A percentile compares a stretch with the other conserved stretches of the same genome.
Conservation (phyloP, 352 stramenopile species). For the Globisporangium heterothallicum region DNA sequence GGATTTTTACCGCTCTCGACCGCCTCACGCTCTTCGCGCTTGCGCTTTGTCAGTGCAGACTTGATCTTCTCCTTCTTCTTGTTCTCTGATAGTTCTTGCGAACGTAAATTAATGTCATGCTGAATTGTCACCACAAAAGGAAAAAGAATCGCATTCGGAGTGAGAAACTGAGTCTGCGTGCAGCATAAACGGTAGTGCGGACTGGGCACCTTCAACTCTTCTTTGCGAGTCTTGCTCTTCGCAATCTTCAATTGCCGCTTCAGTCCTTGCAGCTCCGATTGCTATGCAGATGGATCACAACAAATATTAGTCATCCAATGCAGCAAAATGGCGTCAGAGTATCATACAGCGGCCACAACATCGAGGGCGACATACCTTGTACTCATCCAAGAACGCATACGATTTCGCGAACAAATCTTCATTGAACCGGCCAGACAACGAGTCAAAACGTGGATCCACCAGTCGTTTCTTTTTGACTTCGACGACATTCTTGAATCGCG, state of each 20-base stretch:
- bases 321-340: too few species aligned
- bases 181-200: too few species aligned
- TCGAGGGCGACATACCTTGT: too few species aligned
- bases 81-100: constrained; percentile 68
- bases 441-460: constrained; percentile 87
- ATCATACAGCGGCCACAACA: too few species aligned
- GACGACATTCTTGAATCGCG: constrained; percentile 73
- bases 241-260: constrained; percentile 70
- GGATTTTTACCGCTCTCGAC: constrained; percentile 88
- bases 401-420: constrained; percentile 85
- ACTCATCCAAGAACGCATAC: constrained; percentile 88
- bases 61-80: constrained; percentile 74
- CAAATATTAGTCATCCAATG: background rate
- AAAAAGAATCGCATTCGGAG: too few species aligned
- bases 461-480: constrained; percentile 69
- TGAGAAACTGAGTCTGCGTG: too few species aligned
- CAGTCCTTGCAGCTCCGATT: constrained; percentile 80
- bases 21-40: constrained; percentile 82
- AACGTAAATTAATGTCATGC: constrained; percentile 62
- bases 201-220: constrained; percentile 80
- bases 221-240: constrained; percentile 63
- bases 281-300: constrained; percentile 16
- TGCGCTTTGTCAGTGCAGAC: constrained; percentile 67
- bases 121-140: constrained; percentile 14
- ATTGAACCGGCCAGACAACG: constrained; percentile 78